These are phyloP conservation scores for Triangularia verruculosa DNA, from an alignment of 2,329 filamentous ascomycete genomes.

Conservation along the genomic window DNA sequence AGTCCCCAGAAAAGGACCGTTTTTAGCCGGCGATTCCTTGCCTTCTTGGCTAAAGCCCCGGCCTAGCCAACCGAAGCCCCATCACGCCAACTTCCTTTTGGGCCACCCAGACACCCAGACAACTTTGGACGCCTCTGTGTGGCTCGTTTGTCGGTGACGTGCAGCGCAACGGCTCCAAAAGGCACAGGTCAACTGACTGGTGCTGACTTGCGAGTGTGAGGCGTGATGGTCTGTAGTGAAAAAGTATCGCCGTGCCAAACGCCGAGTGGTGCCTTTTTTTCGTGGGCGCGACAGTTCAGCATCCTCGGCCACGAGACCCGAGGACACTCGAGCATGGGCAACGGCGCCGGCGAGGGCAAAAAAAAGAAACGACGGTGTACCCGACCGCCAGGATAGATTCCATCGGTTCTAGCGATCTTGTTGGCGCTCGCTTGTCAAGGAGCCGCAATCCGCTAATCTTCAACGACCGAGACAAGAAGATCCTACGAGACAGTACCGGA, in stretches of 20 bases:
- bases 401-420: background rate
- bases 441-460: background rate
- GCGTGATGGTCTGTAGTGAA: background rate
- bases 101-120: background rate
- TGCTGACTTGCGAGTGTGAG: constrained; percentile 2
- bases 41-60: constrained; percentile 5
- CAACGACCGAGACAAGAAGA: background rate
- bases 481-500: background rate
- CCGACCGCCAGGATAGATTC: background rate
- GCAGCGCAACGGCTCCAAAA: constrained; percentile 8
- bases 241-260: constrained; percentile 9
- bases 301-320: background rate
- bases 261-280: constrained; percentile 10
- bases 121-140: background rate
- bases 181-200: constrained; percentile 13
- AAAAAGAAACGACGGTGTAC: background rate
- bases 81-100: background rate
- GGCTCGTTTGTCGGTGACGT: background rate
- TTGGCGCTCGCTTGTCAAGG: background rate
- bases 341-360: background rate
- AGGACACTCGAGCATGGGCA: background rate
- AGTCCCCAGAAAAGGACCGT: constrained; percentile 29
- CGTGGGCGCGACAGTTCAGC: constrained; percentile 4
- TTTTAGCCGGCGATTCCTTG: constrained; percentile 22
- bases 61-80: constrained; percentile 5